phyloP scores from a whole-genome alignment of 192 early-diverging fungal species.

The Backusella australiensis region DNA sequence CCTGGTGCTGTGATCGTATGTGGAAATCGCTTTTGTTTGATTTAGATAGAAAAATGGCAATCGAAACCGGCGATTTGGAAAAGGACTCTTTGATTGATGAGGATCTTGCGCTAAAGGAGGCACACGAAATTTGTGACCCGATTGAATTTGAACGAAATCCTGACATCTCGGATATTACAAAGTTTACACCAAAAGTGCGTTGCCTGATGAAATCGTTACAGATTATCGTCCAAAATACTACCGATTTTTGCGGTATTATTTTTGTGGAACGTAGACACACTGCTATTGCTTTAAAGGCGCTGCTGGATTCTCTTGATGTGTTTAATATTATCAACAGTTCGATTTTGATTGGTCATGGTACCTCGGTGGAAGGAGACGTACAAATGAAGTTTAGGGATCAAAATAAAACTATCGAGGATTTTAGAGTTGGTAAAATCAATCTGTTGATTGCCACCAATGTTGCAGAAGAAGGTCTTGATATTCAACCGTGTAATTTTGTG shows the following conservation, averaged over 20 bases:
- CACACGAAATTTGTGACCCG: conserved; percentile 14
- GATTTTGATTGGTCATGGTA: conserved; percentile 61
- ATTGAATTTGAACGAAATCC: conserved; percentile 28
- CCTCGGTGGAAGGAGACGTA: conserved; percentile 34
- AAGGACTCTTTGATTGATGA: conserved; percentile 14
- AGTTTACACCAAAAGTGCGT: conserved; percentile 69
- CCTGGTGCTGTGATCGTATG: conserved; percentile 75
- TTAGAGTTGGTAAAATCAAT: conserved; percentile 67
- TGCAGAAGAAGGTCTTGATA: conserved; percentile 94
- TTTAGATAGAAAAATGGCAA: conserved; percentile 13
- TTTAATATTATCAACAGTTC: conserved; percentile 46
- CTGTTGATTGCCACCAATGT: conserved; percentile 89
- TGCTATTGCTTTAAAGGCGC: conserved; percentile 53
- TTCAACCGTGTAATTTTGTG: conserved; percentile 88
- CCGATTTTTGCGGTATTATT: conserved; percentile 83
- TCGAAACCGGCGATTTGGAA: neutral
- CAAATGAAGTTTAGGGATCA: conserved; percentile 56
- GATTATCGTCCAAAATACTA: conserved; percentile 36
- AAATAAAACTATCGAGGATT: conserved; percentile 60
- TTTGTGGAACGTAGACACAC: conserved; percentile 78
- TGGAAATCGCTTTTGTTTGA: conserved; percentile 54
- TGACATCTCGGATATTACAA: conserved; percentile 16
- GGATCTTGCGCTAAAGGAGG: conserved; percentile 15
- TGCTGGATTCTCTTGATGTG: conserved; percentile 56
- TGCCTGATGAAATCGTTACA: conserved; percentile 62